Evolutionary conservation across 2,329 filamentous ascomycete genomes (phyloP).

Genomic region (Conoideocrella luteorostrata): DNA sequence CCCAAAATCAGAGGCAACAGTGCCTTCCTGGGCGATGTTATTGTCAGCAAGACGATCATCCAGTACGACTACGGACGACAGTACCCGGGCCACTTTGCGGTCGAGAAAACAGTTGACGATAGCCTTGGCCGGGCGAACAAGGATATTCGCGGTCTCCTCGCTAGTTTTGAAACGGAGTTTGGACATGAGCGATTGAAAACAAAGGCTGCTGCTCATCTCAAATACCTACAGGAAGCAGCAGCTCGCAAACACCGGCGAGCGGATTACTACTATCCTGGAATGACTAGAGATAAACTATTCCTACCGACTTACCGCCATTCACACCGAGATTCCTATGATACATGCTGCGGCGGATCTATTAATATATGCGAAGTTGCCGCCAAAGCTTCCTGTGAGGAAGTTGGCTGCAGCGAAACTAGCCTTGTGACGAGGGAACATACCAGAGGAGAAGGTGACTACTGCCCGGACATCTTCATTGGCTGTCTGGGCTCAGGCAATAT

Average conservation of each 20-base stretch:
- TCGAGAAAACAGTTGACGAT: slow-evolving; percentile 19
- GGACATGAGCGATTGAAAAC: too few relatives aligned
- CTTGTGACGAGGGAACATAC: slow-evolving; percentile 9
- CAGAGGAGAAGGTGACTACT: slow-evolving; percentile 6
- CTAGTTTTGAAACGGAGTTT: too few relatives aligned
- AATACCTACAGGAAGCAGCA: too few relatives aligned
- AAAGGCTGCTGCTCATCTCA: too few relatives aligned
- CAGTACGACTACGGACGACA: slow-evolving; percentile 22
- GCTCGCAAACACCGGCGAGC: too few relatives aligned
- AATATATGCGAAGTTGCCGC: slow-evolving; percentile 18
- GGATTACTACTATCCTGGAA: too few relatives aligned
- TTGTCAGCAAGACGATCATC: too few relatives aligned
- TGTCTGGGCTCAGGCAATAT: slow-evolving; percentile 30
- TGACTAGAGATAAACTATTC: slow-evolving; percentile 26
- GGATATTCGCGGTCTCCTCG: too few relatives aligned
- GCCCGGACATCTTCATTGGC: slow-evolving; percentile 30
- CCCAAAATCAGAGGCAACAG: slow-evolving; percentile 13
- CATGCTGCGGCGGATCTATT: slow-evolving; percentile 5
- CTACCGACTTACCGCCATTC: slow-evolving; percentile 20
- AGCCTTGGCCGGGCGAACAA: too few relatives aligned
- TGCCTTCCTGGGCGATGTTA: slow-evolving; percentile 26
- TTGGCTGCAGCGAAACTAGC: slow-evolving; percentile 19
- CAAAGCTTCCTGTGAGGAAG: slow-evolving; percentile 16
- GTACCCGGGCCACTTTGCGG: slow-evolving; percentile 16
- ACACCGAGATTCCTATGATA: slow-evolving; percentile 14